phyloP scores from a whole-genome alignment of 768 basidiomycete species.

The Suillus clintonianus region DNA sequence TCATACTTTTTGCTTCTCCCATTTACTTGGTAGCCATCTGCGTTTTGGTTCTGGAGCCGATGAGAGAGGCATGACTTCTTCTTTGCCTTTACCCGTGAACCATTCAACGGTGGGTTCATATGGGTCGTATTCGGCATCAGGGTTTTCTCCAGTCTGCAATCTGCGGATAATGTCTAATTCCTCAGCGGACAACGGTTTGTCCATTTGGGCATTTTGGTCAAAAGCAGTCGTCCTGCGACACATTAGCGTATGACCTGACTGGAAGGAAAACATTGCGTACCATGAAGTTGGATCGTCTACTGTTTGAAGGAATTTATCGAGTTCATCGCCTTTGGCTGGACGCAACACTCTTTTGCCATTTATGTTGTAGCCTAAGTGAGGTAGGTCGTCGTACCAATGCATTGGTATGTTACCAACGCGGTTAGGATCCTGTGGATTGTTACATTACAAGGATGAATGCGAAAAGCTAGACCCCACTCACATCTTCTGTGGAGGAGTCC shows the following conservation, averaged over 20 bases:
- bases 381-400: slow-evolving; percentile 99
- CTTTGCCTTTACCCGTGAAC: slow-evolving; percentile 96
- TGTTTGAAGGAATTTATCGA: slow-evolving; percentile 94
- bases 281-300: slow-evolving; percentile 91
- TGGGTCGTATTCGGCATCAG: slow-evolving; percentile 87
- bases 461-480: slow-evolving; percentile 39
- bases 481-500: slow-evolving; percentile 91
- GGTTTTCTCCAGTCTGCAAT: slow-evolving; percentile 88
- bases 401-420: slow-evolving; percentile 93
- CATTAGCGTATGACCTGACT: background rate
- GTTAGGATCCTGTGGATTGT: slow-evolving; percentile 72
- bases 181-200: slow-evolving; percentile 83
- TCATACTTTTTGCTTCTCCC: slow-evolving; percentile 97
- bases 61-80: slow-evolving; percentile 91
- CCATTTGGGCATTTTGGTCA: slow-evolving; percentile 83
- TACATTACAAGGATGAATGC: slow-evolving; percentile 8
- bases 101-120: slow-evolving; percentile 94
- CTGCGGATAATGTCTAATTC: slow-evolving; percentile 95
- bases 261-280: slow-evolving; percentile 43
- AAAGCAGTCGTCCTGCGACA: slow-evolving; percentile 81
- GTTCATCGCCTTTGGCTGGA: slow-evolving; percentile 92
- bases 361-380: slow-evolving; percentile 97
- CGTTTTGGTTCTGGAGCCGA: slow-evolving; percentile 94
- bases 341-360: slow-evolving; percentile 92
- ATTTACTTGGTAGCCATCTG: slow-evolving; percentile 96